These are phyloP conservation scores for Xylaria castorea DNA, from an alignment of 495 filamentous ascomycete genomes.

Conservation along the genomic window DNA sequence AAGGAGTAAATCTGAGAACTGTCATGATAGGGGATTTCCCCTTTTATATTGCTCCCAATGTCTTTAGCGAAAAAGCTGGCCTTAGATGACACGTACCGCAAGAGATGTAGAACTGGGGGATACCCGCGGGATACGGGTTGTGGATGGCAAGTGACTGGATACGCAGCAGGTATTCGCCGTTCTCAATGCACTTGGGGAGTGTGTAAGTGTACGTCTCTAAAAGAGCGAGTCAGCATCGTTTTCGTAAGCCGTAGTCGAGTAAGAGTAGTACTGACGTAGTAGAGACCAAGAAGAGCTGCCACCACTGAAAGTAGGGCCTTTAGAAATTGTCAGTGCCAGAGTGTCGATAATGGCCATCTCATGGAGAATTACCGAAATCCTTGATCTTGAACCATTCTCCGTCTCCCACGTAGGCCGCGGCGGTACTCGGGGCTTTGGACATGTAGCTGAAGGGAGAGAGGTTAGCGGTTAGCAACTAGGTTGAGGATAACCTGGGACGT, in stretches of 20 bases:
- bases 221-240: background rate
- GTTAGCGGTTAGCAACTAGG: slow-evolving; percentile 4
- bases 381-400: slow-evolving; percentile 54
- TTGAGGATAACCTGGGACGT: background rate
- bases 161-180: slow-evolving; percentile 63
- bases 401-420: slow-evolving; percentile 46
- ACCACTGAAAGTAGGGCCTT: slow-evolving; percentile 38
- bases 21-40: background rate
- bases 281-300: slow-evolving; percentile 36
- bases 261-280: slow-evolving; percentile 26
- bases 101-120: slow-evolving; percentile 42
- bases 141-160: slow-evolving; percentile 62
- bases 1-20: background rate
- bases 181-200: slow-evolving; percentile 52
- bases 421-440: slow-evolving; percentile 52
- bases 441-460: slow-evolving; percentile 39
- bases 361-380: slow-evolving; percentile 40
- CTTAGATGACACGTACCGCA: slow-evolving; percentile 23
- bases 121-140: slow-evolving; percentile 50
- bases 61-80: background rate
- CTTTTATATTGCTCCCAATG: background rate
- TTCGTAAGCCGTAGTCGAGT: background rate
- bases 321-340: background rate
- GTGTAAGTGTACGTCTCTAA: slow-evolving; percentile 50
- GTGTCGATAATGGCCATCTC: too few species aligned